Evolutionary conservation across 768 basidiomycete species (phyloP).

Genomic region (Leccinum uliginosum): DNA sequence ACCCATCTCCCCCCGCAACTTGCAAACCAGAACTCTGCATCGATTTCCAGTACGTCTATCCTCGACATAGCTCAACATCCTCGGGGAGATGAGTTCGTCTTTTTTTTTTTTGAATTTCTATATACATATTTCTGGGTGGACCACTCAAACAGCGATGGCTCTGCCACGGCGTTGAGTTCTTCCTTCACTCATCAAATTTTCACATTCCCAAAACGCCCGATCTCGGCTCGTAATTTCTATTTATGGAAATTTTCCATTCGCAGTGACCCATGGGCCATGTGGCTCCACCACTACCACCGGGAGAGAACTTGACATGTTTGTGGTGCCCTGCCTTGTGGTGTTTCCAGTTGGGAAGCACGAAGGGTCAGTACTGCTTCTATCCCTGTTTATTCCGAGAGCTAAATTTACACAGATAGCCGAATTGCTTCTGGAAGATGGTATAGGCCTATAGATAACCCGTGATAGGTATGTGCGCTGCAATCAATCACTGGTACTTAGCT

Average conservation of each 20-base stretch:
- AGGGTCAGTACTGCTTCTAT: not conserved
- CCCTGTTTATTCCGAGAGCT: not conserved
- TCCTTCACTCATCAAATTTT: conserved; percentile 17
- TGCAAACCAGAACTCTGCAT: not conserved
- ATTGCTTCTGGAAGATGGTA: not conserved
- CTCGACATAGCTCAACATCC: not conserved
- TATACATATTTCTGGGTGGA: not conserved
- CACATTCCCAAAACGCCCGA: conserved; percentile 20
- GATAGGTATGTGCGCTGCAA: not conserved
- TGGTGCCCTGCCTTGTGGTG: not conserved
- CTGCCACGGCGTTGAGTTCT: conserved; percentile 23
- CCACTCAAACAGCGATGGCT: conserved; percentile 2
- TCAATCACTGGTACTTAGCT: not conserved
- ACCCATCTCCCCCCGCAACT: not conserved
- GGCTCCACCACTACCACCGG: not conserved
- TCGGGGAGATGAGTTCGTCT: not conserved
- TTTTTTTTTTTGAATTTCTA: too few relatives aligned
- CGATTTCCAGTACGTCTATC: not conserved
- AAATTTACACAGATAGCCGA: not conserved
- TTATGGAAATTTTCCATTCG: conserved; percentile 17
- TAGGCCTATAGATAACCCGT: not conserved
- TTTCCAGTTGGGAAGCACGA: not conserved
- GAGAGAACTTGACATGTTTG: not conserved
- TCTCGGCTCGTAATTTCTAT: conserved; percentile 18
- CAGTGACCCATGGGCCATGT: not conserved